Evolutionary conservation across 2,329 filamentous ascomycete species (phyloP).

Genomic region (Fusarium caatingaense): DNA sequence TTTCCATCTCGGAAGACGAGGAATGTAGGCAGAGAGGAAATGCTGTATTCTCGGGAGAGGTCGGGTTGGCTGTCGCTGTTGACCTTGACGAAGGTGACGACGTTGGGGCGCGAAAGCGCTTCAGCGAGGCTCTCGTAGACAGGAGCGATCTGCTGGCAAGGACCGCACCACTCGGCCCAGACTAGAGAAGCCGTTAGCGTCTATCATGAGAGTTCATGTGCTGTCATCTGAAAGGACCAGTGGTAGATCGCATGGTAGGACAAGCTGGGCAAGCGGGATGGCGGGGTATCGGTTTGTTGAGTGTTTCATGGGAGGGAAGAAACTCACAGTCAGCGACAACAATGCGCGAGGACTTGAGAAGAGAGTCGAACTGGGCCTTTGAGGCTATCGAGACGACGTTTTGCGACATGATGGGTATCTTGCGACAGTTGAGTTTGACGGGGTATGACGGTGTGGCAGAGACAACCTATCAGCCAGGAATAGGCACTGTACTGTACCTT

Average conservation of each 20-base stretch:
- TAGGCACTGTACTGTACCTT: not conserved
- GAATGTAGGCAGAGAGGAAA: conserved; percentile 90
- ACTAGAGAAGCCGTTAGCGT: conserved; percentile 63
- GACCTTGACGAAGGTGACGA: conserved; percentile 87
- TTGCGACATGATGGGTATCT: conserved; percentile 47
- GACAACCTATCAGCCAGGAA: conserved; percentile 33
- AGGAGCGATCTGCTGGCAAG: conserved; percentile 86
- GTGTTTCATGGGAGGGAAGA: not conserved
- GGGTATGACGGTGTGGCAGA: conserved; percentile 42
- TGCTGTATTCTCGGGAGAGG: conserved; percentile 77
- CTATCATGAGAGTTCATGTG: not conserved
- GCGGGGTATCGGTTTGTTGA: conserved; percentile 34
- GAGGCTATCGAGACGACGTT: conserved; percentile 54
- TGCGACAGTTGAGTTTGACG: conserved; percentile 33
- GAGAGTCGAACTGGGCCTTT: conserved; percentile 71
- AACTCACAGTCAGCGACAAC: conserved; percentile 90
- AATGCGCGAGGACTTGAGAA: conserved; percentile 78
- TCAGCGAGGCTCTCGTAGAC: conserved; percentile 81
- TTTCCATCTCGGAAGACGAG: conserved; percentile 83
- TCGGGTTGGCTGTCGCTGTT: conserved; percentile 82
- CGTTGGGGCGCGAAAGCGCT: conserved; percentile 75
- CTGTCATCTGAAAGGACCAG: not conserved
- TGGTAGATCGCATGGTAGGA: conserved; percentile 28
- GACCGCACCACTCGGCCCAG: conserved; percentile 87
- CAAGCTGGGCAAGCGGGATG: conserved; percentile 18